Evolutionary conservation across 768 basidiomycete genomes (phyloP), one percentile per base, ranked within the genome.

Genomic region (Agrocybe pediades): DNA sequence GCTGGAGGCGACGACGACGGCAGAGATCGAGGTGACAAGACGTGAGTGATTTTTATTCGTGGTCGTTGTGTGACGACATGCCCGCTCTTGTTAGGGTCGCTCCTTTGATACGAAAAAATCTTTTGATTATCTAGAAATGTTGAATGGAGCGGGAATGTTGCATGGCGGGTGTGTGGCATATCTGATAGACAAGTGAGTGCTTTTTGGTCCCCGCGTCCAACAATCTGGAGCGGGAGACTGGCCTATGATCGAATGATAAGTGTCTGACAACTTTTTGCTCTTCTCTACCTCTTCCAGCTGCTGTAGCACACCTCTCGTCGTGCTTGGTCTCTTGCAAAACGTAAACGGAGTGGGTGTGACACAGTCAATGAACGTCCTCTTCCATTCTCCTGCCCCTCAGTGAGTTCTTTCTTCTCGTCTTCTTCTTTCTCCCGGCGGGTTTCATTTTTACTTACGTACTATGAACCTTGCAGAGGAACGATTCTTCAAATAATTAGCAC

Each of bases 81-180:
- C n/a, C n/a, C n/a, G n/a, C n/a, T n/a, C n/a, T n/a, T n/a, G 5
- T 5, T 6, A 36, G 33, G 50, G 41, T 42, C 43, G 30, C 46
- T 30, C 46, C 24, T 42, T 40, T 23, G 42, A 39, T 48, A 21
- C 33, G 4, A 13, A 21, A 42, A 41, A 13, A 6, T 36, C 17
- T 43, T 19, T 53, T 20, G 49, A 54, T 44, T 55, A 30, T 51
- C 36, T 30, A 87, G 87, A 79, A 52, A 88, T 88, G 86, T 72
- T 89, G 26, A 90, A 90, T 59, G 87, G 87, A 11, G 85, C 86
- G 21, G 84, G 85, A 1, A 86, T 87, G 81, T 73, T 89, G 15
- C 88, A 89, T 58, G 88, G 88, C n/a, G 87, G 85, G 33, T 87
- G 86, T 50, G 65, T 90, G 27, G 84, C 86, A 41, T 88, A 88